Conservation (phyloP, 2,329 filamentous ascomycete genomes). For the Botryosphaeria agaves region DNA sequence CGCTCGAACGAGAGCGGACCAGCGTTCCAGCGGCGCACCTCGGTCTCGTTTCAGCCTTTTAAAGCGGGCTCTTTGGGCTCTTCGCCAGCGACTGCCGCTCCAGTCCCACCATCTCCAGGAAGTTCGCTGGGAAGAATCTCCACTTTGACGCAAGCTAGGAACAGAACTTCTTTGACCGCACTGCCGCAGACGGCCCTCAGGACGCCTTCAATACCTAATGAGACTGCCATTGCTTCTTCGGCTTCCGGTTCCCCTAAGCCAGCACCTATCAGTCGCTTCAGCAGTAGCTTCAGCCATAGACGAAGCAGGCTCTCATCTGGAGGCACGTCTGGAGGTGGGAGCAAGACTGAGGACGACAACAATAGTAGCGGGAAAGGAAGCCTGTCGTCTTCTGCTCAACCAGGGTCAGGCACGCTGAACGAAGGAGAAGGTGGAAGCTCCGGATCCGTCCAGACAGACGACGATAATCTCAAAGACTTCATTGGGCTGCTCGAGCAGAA, state of each 20-base stretch:
- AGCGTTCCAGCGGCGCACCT: constrained; percentile 48
- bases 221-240: constrained; percentile 46
- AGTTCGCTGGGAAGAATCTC: constrained; percentile 22
- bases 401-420: constrained; percentile 63
- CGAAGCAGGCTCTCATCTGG: constrained; percentile 62
- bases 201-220: constrained; percentile 43
- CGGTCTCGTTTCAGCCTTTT: constrained; percentile 86
- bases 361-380: constrained; percentile 68
- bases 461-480: constrained; percentile 88
- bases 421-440: constrained; percentile 47
- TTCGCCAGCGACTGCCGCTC: constrained; percentile 47
- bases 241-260: constrained; percentile 64
- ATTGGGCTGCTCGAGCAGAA: constrained; percentile 74
- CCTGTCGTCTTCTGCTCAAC: constrained; percentile 49
- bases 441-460: constrained; percentile 57
- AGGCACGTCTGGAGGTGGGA: constrained; percentile 42
- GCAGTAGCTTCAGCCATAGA: constrained; percentile 85
- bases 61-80: constrained; percentile 91
- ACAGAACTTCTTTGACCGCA: constrained; percentile 54
- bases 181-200: constrained; percentile 60
- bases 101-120: constrained; percentile 36
- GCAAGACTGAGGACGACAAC: constrained; percentile 56
- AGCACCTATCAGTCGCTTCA: constrained; percentile 64
- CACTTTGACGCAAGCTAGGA: constrained; percentile 36
- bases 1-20: constrained; percentile 32